Conservation (phyloP, 78 protist species). For the Dictyostelium citrinum region DNA sequence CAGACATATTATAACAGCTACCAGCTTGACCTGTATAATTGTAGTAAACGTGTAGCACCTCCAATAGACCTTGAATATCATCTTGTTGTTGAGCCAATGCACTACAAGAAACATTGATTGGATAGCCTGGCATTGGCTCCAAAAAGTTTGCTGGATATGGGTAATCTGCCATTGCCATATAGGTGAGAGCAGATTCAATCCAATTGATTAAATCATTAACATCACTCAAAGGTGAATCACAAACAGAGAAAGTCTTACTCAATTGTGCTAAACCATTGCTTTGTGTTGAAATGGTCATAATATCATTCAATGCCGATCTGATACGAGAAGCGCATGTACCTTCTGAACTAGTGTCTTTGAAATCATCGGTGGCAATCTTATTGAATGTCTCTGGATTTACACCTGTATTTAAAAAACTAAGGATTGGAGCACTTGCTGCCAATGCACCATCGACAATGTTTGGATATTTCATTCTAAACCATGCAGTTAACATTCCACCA, state of each 20-base stretch:
- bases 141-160: constrained; percentile 71
- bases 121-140: constrained; percentile 80
- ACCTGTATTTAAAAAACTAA: constrained; percentile 33
- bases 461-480: constrained; percentile 72
- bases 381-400: constrained; percentile 48
- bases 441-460: constrained; percentile 72
- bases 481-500: constrained; percentile 79
- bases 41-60: constrained; percentile 41
- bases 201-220: constrained; percentile 8
- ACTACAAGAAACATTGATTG: constrained; percentile 78
- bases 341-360: constrained; percentile 33
- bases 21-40: constrained; percentile 59
- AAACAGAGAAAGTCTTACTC: constrained; percentile 16
- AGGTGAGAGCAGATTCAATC: constrained; percentile 45
- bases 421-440: constrained; percentile 82
- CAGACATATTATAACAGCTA: background rate
- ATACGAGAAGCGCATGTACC: constrained; percentile 61
- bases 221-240: background rate
- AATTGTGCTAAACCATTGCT: background rate
- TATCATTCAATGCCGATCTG: constrained; percentile 29
- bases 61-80: background rate
- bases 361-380: constrained; percentile 67
- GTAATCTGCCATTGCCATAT: constrained; percentile 81
- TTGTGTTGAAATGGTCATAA: background rate
- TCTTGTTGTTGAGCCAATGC: background rate